Evolutionary conservation across 495 filamentous ascomycete genomes (phyloP), one percentile per base, ranked within the genome.

Genomic region (Ramalina peruviana): DNA sequence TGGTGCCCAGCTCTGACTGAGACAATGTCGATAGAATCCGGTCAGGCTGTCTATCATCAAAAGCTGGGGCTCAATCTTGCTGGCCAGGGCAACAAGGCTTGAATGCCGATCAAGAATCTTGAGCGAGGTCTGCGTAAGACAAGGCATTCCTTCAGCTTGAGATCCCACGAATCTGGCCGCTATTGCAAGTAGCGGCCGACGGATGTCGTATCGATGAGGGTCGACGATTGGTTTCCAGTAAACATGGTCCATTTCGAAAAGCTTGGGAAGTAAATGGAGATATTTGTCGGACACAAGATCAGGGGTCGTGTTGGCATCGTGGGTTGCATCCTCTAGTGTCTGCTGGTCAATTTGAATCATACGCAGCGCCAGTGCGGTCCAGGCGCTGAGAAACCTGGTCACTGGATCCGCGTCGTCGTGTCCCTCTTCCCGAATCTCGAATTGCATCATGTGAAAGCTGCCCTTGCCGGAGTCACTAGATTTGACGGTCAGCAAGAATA

Each of bases 221-320:
- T 58, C 49, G 3, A 59, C 46, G 12, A 61, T 36, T 27, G 49
- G 38, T 26, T 54, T 56, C 58, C 60, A 64, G 17, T 62, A 49
- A 5, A 27, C 27, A 23, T 46, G 38, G 10, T 47, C 51, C 26
- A 33, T 20, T 13, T 51, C 17, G 30, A 61, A 43, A 36, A 61
- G 26, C 25, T 36, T 27, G 13, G 36, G 26, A 20, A 64, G 40
- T 16, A 48, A 23, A 6, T 26, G 26, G 7, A 63, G 43, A 49
- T 61, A 63, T 42, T 40, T 45, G 17, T 51, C 39, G 7, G 61
- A 64, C n/a, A 64, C 39, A 12, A 64, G 41, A 27, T 64, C 61
- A 12, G 56, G 61, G n/a, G 51, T 51, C n/a, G 27, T 50, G n/a
- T 49, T 53, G 12, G 48, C 33, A 26, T 57, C 56, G 9, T 40